Evolutionary conservation across 768 basidiomycete species (phyloP).

Genomic region (Termitomyces sp.): DNA sequence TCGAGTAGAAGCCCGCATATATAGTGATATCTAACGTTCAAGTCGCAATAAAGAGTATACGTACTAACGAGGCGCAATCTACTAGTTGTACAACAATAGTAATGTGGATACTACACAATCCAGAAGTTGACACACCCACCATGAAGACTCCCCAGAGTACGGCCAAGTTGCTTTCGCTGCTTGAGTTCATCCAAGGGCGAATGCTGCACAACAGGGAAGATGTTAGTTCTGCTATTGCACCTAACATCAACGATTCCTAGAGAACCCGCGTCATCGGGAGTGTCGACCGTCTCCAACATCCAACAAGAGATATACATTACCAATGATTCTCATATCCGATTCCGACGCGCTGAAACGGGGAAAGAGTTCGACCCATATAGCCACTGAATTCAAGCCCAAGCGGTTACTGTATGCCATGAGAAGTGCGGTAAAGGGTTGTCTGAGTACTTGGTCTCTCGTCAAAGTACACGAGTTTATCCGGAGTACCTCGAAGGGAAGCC

Average conservation of each 20-base stretch:
- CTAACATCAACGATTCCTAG: constrained; percentile 26
- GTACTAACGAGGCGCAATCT: no score
- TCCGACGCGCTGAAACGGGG: constrained; percentile 19
- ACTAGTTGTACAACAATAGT: no score
- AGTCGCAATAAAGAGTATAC: no score
- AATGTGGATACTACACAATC: no score
- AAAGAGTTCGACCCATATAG: constrained; percentile 16
- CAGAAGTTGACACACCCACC: not conserved
- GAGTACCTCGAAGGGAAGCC: constrained; percentile 23
- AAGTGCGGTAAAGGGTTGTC: constrained; percentile 18
- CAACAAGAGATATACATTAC: constrained; percentile 27
- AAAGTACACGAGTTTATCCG: constrained; percentile 32
- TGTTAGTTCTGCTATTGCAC: constrained; percentile 26
- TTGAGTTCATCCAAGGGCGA: not conserved
- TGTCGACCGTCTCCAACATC: constrained; percentile 23
- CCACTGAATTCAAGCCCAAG: constrained; percentile 16
- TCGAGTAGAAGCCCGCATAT: no score
- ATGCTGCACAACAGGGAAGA: constrained; percentile 15
- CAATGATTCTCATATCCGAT: constrained; percentile 28
- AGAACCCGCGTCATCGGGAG: constrained; percentile 4
- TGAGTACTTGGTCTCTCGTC: constrained; percentile 1
- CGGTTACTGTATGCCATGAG: constrained; percentile 18
- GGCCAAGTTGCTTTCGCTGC: not conserved
- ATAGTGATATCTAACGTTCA: no score
- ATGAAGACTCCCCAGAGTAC: not conserved